Base-by-base conservation (phyloP, 1,284 basidiomycete species). In the Austroboletus niveus region DNA sequence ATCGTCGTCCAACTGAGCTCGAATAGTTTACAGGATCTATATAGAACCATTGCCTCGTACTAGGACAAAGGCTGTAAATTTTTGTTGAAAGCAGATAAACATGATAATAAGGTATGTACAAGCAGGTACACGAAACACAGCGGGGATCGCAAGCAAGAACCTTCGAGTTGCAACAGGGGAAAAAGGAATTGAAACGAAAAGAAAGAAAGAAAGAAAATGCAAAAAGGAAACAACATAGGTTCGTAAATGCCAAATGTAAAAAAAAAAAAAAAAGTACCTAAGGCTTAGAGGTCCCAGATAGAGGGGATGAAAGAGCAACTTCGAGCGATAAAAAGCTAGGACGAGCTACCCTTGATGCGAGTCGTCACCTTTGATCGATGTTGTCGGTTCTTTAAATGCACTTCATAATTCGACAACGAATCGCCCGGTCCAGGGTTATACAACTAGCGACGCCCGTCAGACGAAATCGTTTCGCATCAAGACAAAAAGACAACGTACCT, bases 371-470 rank as follows among this genome's bases (percentile, higher is more conserved):
- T 82, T 41, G 70, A 68, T 36, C 85, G 82, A 65, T 92, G 89
- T 59, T 76, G 72, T 20, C 85, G 76, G 65, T 92, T 92, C 72
- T 82, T 84, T 53, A 98, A 74, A 72, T 99, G 96, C 24, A 98
- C 89, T 66, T 94, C 91, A 63, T 96, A 99, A 70, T 98, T 98
- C 51, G 80, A 79, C 47, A 98, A 74, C 12, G 89, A 88, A 70
- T 96, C 87, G n/a, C 82, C 89, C 5, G 92, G 92, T 30, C 96
- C 96, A 29, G 94, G 87, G 58, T 89, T 94, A 77, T 98, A 99
- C 51, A 98, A 73, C 87, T 94, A 17, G 7, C 17, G 3, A 6
- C 14, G 36, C 36, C 24, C 5, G 11, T 36, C 8, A 10, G 20
- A 14, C 55, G 27, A 55, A 32, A 42, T 38, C 45, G 3, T 8